Conservation (phyloP, 257 asterid species). For the Przewalskia tangutica region DNA sequence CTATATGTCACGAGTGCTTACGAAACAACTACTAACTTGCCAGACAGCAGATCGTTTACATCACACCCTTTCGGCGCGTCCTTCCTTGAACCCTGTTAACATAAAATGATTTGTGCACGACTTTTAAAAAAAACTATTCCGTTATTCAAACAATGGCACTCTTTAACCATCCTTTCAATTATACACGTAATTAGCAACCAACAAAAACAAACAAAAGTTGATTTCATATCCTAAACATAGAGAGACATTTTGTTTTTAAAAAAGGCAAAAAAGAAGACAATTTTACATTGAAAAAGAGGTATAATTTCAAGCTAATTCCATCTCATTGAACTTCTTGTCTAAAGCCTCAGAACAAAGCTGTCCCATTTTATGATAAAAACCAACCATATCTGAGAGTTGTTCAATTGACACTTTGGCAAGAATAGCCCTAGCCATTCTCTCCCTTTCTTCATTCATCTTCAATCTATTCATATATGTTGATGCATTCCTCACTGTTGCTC, state of each 20-base stretch:
- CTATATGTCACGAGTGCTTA: too few species aligned
- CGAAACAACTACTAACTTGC: too few species aligned
- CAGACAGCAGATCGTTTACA: too few species aligned
- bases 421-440: slow-evolving; percentile 33
- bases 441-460: slow-evolving; percentile 30
- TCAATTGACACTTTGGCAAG: slow-evolving; percentile 61
- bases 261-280: neutral
- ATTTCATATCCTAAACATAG: neutral
- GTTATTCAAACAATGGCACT: neutral
- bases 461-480: slow-evolving; percentile 33
- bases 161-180: neutral
- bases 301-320: neutral
- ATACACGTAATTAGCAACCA: neutral
- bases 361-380: slow-evolving; percentile 66
- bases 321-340: slow-evolving; percentile 42
- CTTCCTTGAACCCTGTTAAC: too few species aligned
- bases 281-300: neutral
- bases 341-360: slow-evolving; percentile 52
- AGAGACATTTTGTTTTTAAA: neutral
- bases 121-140: neutral
- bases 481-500: slow-evolving; percentile 70
- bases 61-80: too few species aligned
- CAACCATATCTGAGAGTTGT: slow-evolving; percentile 43
- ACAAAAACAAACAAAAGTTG: neutral
- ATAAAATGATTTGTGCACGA: too few species aligned